Evolutionary conservation across 768 basidiomycete genomes (phyloP), one percentile per base, ranked within the genome.

Genomic region (Strobilomyces confusus): DNA sequence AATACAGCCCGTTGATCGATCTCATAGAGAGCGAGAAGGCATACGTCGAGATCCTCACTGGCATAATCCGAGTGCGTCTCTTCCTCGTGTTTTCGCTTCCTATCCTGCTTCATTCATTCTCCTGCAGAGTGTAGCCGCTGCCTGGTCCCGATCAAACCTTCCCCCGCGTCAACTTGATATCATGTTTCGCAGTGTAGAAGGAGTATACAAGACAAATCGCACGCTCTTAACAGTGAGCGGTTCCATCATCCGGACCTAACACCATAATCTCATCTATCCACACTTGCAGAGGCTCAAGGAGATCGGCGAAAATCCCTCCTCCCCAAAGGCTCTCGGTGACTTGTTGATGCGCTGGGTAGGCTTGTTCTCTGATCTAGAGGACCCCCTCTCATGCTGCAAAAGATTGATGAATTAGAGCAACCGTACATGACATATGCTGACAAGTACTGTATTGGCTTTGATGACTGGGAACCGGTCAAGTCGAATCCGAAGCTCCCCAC

Each of bases 281-380:
- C 5, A 7, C 54, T 55, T 52, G 30, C 69, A 97, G 95, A 90
- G 89, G 83, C 76, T 98, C 50, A 93, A 89, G 70, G 94, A 95
- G 55, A 93, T 98, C 57, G 95, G 93, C 19, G 82, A 89, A 17
- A 91, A 87, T 71, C 95, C 95, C 2, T 86, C 91, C 5, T 92
- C 90, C 13, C 93, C 95, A 6, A 97, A 94, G 66, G 92, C 88
- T 13, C 77, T 99, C 26, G 95, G 97, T 37, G 95, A 98, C 69
- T 75, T 99, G 37, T 77, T 99, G 49, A 97, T 98, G 89, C 85
- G 89, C 73, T 98, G 95, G 97, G 95, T 95, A 59, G 56, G 89
- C 73, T 44, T 42, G 45, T 51, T 23, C 22, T 37, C 49, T 43
- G 23, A 26, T 50, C 26, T 36, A 25, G 56, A 49, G 56, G 49